A percentile compares a stretch with the other conserved stretches of the same genome.
phyloP scores from a whole-genome alignment of 441 rosid species.

The Theobroma grandiflorum region DNA sequence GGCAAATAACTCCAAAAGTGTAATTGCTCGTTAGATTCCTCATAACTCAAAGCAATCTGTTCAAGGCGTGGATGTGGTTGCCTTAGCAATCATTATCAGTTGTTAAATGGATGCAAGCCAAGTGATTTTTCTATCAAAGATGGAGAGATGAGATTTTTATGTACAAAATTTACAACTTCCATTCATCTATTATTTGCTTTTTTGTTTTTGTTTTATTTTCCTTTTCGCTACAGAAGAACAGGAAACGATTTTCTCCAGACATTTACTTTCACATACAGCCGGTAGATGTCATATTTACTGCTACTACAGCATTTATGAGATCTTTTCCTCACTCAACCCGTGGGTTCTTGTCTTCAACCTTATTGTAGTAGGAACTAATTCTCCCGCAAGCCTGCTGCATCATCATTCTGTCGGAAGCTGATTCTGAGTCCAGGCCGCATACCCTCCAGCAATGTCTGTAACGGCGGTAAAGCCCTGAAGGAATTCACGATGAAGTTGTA shows the following conservation, averaged over 20 bases:
- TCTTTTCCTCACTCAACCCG: background rate
- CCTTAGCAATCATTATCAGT: background rate
- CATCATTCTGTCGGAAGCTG: slow-evolving; percentile 71
- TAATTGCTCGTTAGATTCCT: background rate
- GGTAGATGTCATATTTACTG: background rate
- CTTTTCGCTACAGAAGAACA: slow-evolving; percentile 1
- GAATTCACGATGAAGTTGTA: background rate
- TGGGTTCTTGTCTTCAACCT: background rate
- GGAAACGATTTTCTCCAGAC: background rate
- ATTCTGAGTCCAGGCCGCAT: slow-evolving; percentile 73
- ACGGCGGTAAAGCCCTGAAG: slow-evolving; percentile 78
- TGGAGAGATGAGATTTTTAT: background rate
- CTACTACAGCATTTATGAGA: background rate
- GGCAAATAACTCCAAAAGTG: background rate
- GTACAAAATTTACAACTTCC: slow-evolving; percentile 4
- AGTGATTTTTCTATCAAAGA: background rate
- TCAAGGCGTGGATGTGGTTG: background rate
- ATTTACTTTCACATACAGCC: background rate
- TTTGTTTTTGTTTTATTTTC: background rate
- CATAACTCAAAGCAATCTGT: background rate
- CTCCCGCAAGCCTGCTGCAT: background rate
- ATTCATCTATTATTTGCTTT: background rate
- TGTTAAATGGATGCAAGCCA: background rate
- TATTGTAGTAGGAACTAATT: background rate
- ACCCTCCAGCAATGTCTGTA: slow-evolving; percentile 88